Conservation (phyloP, 2,329 filamentous ascomycete species). For the Penicillium sp. region DNA sequence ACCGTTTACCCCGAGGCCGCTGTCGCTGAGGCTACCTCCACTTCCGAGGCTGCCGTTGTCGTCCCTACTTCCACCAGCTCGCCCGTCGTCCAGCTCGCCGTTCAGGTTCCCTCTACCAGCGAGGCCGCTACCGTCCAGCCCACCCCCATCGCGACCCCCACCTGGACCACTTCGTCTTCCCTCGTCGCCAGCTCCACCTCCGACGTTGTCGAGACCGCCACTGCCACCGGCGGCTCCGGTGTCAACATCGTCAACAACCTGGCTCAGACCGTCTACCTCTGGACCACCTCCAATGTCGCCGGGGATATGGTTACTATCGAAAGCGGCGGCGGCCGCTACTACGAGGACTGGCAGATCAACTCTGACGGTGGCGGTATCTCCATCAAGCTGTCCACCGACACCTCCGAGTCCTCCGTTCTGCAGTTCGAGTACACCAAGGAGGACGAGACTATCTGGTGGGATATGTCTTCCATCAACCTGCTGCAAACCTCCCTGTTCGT, state of each 20-base stretch:
- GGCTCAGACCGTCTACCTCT: slow-evolving; percentile 25
- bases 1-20: neutral
- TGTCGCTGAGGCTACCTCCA: slow-evolving; percentile 4
- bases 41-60: neutral
- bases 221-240: slow-evolving; percentile 15
- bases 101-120: slow-evolving; percentile 27
- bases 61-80: neutral
- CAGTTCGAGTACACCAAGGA: slow-evolving; percentile 36
- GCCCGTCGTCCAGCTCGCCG: slow-evolving; percentile 15
- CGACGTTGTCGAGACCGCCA: neutral
- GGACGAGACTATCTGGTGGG: slow-evolving; percentile 30
- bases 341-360: slow-evolving; percentile 31
- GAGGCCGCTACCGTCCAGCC: neutral
- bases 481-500: slow-evolving; percentile 20
- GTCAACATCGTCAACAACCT: slow-evolving; percentile 31
- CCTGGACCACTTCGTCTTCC: neutral
- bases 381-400: slow-evolving; percentile 31
- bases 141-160: neutral
- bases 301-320: slow-evolving; percentile 23
- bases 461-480: slow-evolving; percentile 34
- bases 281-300: slow-evolving; percentile 24
- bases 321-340: slow-evolving; percentile 20
- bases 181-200: slow-evolving; percentile 7
- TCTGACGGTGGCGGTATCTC: slow-evolving; percentile 33
- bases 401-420: slow-evolving; percentile 21